Base-by-base conservation (phyloP, 2,329 filamentous ascomycete species). In the Tolypocladium cylindrosporum region DNA sequence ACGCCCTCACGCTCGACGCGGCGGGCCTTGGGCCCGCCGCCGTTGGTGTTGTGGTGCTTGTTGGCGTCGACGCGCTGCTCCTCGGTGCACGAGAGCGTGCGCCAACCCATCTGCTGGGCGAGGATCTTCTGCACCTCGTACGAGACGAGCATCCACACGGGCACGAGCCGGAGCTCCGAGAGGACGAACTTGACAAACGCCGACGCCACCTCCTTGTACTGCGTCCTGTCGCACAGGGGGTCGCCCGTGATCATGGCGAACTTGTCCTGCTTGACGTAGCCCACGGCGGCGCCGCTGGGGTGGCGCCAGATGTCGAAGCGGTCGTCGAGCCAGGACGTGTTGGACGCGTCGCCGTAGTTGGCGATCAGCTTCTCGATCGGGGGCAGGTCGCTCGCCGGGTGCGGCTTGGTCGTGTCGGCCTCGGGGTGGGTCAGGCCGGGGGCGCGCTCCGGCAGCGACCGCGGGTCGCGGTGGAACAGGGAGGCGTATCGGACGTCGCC, bases 271-370 rank as follows among this genome's bases (percentile, higher is more conserved):
- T 85, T 83, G 2, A 94, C 89, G 68, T 90, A 97, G 13, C 91
- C 89, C 40, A 96, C 81, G 6, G 91, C 91, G 0, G 91, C 92
- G 54, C 92, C 92, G 2, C 89, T 93, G 27, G 82, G 75, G 68
- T 96, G 90, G 37, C 92, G 86, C 90, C 91, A 97, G 59, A 96
- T 86, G 67, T 90, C 81, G 71, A 92, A 96, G 8, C 91, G 86
- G 8, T 91, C 89, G 70, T 97, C 92, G 9, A 94, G 82, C 91
- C 91, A 97, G 0, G 91, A 94, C 0, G 92, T 97, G 68, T 96
- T 95, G 54, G 91, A 91, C 2, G 92, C 91, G 72, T 97, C 92
- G 61, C 92, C 92, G 65, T 97, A 97, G 72, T 97, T 97, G 68
- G 91, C 91, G 70, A 97, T 91, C 48, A 97, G 85, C 69, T 96